Percentiles rank a stretch among this genome's conserved stretches.
These are phyloP conservation scores for Ceratocystis colombiana DNA, from an alignment of 2,329 filamentous ascomycete species.

Conservation along the genomic window DNA sequence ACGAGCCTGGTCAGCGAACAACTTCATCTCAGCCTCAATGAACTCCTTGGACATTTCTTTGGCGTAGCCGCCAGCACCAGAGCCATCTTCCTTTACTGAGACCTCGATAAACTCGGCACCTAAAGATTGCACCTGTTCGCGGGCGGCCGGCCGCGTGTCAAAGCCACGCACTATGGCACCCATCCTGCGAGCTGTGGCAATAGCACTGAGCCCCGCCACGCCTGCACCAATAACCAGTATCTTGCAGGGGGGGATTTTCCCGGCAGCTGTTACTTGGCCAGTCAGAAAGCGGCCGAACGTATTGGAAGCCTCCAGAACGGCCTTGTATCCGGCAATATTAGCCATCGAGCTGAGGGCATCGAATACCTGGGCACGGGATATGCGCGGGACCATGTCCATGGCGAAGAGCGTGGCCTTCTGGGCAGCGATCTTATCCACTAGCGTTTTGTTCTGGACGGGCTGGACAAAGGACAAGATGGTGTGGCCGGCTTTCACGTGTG, in stretches of 20 bases:
- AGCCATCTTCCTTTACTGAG: slow-evolving; percentile 71
- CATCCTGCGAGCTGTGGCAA: slow-evolving; percentile 74
- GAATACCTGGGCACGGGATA: slow-evolving; percentile 79
- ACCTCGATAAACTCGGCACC: slow-evolving; percentile 87
- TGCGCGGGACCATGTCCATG: slow-evolving; percentile 88
- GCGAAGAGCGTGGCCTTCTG: slow-evolving; percentile 69
- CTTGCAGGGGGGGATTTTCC: slow-evolving; percentile 82
- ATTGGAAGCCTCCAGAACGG: slow-evolving; percentile 80
- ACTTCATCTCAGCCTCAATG: slow-evolving; percentile 83
- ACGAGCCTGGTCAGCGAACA: slow-evolving; percentile 76
- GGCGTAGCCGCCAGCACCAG: slow-evolving; percentile 75
- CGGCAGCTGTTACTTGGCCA: slow-evolving; percentile 80
- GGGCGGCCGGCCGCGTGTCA: slow-evolving; percentile 76
- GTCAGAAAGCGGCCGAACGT: slow-evolving; percentile 81
- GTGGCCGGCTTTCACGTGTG: slow-evolving; percentile 55
- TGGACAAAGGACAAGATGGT: slow-evolving; percentile 77
- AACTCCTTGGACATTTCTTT: slow-evolving; percentile 95
- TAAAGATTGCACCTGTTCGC: slow-evolving; percentile 82
- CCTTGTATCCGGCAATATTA: slow-evolving; percentile 89
- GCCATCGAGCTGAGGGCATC: slow-evolving; percentile 88
- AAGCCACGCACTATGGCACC: slow-evolving; percentile 85
- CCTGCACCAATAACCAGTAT: slow-evolving; percentile 84
- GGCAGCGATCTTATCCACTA: slow-evolving; percentile 62
- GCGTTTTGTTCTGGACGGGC: slow-evolving; percentile 64
- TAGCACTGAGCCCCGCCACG: slow-evolving; percentile 79